Percentiles rank a stretch among this genome's conserved stretches.
These are phyloP conservation scores for Backusella tarrabulga DNA, from an alignment of 192 early-diverging fungal species.

Conservation along the genomic window DNA sequence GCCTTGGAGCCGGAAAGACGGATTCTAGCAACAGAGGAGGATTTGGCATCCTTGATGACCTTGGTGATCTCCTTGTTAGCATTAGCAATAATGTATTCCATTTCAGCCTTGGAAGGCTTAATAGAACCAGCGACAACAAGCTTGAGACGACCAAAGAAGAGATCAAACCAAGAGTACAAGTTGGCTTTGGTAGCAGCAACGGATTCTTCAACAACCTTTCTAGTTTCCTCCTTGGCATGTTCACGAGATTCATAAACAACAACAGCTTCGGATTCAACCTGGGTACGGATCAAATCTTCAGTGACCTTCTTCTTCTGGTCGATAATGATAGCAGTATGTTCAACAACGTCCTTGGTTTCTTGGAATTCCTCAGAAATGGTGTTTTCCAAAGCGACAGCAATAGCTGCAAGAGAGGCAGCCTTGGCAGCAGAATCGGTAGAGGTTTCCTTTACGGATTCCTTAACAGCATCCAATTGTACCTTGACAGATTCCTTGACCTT, in stretches of 20 bases:
- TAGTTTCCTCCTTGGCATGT: slow-evolving; percentile 5
- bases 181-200: neutral
- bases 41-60: neutral
- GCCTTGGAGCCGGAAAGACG: neutral
- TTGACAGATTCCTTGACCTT: neutral
- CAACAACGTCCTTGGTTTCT: slow-evolving; percentile 1
- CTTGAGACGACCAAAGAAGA: slow-evolving; percentile 3
- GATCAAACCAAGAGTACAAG: slow-evolving; percentile 9
- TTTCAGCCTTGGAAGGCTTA: neutral
- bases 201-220: neutral
- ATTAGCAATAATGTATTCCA: neutral
- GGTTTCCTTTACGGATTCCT: slow-evolving; percentile 8
- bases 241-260: slow-evolving; percentile 15
- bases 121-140: neutral
- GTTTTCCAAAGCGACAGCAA: neutral
- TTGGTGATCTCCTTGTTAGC: neutral
- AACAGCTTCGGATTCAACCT: neutral
- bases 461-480: neutral
- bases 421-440: slow-evolving; percentile 3
- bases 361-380: neutral
- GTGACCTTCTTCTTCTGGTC: neutral
- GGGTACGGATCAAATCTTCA: neutral
- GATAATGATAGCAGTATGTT: neutral
- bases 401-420: neutral
- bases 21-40: neutral